phyloP scores from a whole-genome alignment of 305 asterid genomes.

The Ilex paraguariensis region DNA sequence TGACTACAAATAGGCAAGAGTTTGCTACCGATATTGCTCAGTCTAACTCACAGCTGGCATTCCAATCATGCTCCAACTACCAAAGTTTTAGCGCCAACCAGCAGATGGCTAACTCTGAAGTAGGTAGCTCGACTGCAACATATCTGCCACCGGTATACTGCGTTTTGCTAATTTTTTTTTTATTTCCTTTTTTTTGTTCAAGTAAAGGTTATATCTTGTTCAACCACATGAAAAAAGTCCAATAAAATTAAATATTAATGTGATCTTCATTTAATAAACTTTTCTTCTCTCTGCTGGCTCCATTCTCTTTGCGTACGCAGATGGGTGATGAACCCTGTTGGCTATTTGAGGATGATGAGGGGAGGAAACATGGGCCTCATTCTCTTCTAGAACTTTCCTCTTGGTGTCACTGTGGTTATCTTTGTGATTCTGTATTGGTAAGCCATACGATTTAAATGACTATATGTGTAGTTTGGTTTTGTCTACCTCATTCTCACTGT shows the following conservation, averaged over 20 bases:
- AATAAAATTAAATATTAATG: background rate
- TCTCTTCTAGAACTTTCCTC: slow-evolving; percentile 68
- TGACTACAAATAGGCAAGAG: slow-evolving; percentile 9
- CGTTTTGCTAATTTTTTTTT: background rate
- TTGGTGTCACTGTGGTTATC: slow-evolving; percentile 72
- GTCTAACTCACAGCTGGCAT: slow-evolving; percentile 5
- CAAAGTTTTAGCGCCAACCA: slow-evolving; percentile 14
- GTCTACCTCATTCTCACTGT: background rate
- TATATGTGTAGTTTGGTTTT: slow-evolving; percentile 9
- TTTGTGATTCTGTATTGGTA: slow-evolving; percentile 58
- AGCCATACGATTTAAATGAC: slow-evolving; percentile 16
- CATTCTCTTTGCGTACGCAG: slow-evolving; percentile 28
- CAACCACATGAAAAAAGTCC: background rate
- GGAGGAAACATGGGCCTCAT: slow-evolving; percentile 79
- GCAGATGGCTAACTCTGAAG: slow-evolving; percentile 22
- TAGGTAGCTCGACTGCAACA: slow-evolving; percentile 9
- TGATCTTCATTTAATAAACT: background rate
- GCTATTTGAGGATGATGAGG: slow-evolving; percentile 72
- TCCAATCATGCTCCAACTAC: background rate
- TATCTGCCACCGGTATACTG: slow-evolving; percentile 30
- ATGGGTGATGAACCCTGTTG: slow-evolving; percentile 71
- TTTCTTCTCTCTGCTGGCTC: slow-evolving; percentile 5
- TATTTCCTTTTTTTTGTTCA: background rate
- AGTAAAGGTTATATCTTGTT: background rate
- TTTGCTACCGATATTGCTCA: slow-evolving; percentile 5